Base-by-base conservation (phyloP, 805 yeast species). In the Priceomyces medius region DNA sequence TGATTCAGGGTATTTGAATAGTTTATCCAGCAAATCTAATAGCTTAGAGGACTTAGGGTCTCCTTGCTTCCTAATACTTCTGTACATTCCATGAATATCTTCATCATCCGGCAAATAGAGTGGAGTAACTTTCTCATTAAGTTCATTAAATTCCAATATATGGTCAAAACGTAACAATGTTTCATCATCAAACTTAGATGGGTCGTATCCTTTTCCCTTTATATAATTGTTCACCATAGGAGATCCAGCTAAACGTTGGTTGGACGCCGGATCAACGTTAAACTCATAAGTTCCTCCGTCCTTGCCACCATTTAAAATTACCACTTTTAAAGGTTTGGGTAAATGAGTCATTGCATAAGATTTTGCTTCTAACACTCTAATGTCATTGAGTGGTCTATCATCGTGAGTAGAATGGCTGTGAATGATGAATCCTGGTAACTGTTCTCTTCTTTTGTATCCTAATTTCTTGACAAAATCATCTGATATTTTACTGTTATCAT, bases 361-460 rank as follows among this genome's bases (percentile, higher is more conserved):
- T 45, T 64, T 69, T 1, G 70, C 69, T 40, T 68, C 67, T 16
- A 67, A 43, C 16, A 53, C 47, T 39, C 73, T 60, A 31, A 63
- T 64, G 10, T 56, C 46, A 37, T 63, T 63, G n/a, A 36, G 53
- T 3, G 64, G 60, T 19, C 59, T 33, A 53, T 59, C 58, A 38
- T 51, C 51, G 43, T 55, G 59, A 14, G 45, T 29, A 31, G 58
- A 43, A 44, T 60, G 60, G 40, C 50, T 53, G 44, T 54, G 54
- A n/a, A 58, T 50, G 3, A 66, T 53, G 46, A 70, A 71, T 1
- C 74, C 74, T 1, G 76, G 76, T 12, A 68, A 44, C 13, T 62
- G 56, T 3, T 48, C 43, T 59, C 41, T 48, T 31, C 7, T 23
- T 40, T 31, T 59, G 34, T 39, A 63, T 44, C 50, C 64, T 59